Percentiles rank a stretch among this genome's conserved stretches.
Evolutionary conservation across 1,284 basidiomycete species (phyloP).

Genomic region (Rhodotorula sp.): DNA sequence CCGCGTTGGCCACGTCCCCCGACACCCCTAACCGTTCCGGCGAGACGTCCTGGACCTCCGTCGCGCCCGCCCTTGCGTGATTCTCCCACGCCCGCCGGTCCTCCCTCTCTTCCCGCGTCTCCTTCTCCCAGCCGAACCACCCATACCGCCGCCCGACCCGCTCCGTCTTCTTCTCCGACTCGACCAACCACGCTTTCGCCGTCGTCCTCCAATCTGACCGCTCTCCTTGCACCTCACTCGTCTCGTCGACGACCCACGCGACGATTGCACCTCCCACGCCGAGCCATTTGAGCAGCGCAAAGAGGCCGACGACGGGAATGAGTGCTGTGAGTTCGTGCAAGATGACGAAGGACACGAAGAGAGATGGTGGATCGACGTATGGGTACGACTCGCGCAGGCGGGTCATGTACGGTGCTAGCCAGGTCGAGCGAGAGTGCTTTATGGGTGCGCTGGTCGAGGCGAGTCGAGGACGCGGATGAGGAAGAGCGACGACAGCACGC

Average conservation of each 20-base stretch:
- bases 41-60: slow-evolving; percentile 37
- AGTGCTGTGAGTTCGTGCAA: slow-evolving; percentile 86
- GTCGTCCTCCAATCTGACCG: slow-evolving; percentile 42
- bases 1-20: slow-evolving; percentile 70
- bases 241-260: slow-evolving; percentile 46
- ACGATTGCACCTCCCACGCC: slow-evolving; percentile 72
- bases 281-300: slow-evolving; percentile 66
- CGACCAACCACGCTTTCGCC: slow-evolving; percentile 63
- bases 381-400: slow-evolving; percentile 29
- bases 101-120: slow-evolving; percentile 35
- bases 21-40: slow-evolving; percentile 52
- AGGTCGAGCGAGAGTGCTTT: neutral
- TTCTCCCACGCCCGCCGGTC: slow-evolving; percentile 5
- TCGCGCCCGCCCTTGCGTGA: slow-evolving; percentile 35
- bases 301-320: slow-evolving; percentile 70
- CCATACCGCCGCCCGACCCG: slow-evolving; percentile 75
- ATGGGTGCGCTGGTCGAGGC: neutral
- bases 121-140: slow-evolving; percentile 72
- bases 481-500: neutral
- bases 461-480: neutral
- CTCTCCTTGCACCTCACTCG: slow-evolving; percentile 7
- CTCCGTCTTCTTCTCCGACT: slow-evolving; percentile 69
- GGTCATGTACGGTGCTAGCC: slow-evolving; percentile 19
- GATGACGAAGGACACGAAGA: slow-evolving; percentile 74
- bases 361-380: slow-evolving; percentile 66